Percentiles rank a stretch among this genome's conserved stretches.
phyloP scores from a whole-genome alignment of 2,329 filamentous ascomycete genomes.

The Pseudocercospora eumusae region DNA sequence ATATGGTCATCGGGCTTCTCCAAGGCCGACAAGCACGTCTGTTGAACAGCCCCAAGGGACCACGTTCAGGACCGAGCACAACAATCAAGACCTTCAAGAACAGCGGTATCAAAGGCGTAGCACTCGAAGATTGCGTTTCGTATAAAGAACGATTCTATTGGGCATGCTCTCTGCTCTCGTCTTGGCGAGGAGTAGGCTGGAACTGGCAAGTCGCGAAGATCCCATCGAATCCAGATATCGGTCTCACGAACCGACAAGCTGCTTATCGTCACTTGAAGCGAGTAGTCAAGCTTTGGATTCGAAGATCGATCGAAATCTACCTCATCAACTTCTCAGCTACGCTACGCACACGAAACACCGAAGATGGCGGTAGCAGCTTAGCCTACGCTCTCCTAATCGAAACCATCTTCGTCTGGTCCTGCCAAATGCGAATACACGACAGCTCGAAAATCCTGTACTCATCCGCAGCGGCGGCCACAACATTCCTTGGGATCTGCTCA shows the following conservation, averaged over 20 bases:
- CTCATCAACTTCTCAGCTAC: slow-evolving; percentile 4
- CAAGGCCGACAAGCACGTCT: not conserved
- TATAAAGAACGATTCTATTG: slow-evolving; percentile 1
- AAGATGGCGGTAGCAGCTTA: not conserved
- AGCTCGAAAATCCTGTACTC: slow-evolving; percentile 10
- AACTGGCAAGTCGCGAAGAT: not conserved
- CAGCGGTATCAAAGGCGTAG: not conserved
- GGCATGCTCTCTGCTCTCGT: not conserved
- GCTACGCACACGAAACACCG: not conserved
- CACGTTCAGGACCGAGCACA: not conserved
- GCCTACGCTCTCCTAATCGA: not conserved
- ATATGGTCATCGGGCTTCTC: not conserved
- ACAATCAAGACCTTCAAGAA: not conserved
- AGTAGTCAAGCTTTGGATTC: not conserved
- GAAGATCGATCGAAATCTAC: not conserved
- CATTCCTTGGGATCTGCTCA: not conserved
- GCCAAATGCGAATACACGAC: slow-evolving; percentile 1
- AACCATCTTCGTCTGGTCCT: not conserved
- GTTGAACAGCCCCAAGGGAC: not conserved
- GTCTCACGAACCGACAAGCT: not conserved
- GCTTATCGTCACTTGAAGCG: not conserved
- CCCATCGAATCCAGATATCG: slow-evolving; percentile 1
- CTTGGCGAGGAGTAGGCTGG: slow-evolving; percentile 5
- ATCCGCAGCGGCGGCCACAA: not conserved
- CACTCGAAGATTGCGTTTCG: not conserved